A percentile compares a stretch with the other conserved stretches of the same genome.
Evolutionary conservation across 176 grass and related monocot species (phyloP).

Genomic region (Bromus sterilis): DNA sequence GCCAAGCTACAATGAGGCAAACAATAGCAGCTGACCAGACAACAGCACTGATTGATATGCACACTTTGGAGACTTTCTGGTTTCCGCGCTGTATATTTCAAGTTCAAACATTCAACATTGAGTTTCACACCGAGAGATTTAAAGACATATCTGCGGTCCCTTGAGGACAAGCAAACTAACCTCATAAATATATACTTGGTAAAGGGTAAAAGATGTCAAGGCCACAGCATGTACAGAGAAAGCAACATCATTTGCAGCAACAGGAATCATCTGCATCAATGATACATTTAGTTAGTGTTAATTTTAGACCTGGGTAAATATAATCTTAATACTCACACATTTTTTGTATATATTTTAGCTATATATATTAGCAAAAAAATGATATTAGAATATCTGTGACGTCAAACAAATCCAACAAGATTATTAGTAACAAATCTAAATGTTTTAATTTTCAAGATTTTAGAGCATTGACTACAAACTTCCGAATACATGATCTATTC

Average conservation of each 20-base stretch:
- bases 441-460: background rate
- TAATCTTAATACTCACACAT: background rate
- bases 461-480: background rate
- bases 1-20: constrained; percentile 67
- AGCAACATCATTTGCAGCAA: constrained; percentile 93
- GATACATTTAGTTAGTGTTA: background rate
- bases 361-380: background rate
- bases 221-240: constrained; percentile 91
- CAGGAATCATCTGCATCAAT: constrained; percentile 78
- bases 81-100: constrained; percentile 59
- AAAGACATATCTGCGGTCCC: background rate
- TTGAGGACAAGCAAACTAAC: constrained; percentile 40
- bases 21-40: constrained; percentile 59
- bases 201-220: constrained; percentile 85
- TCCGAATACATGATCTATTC: background rate
- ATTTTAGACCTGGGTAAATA: background rate
- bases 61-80: constrained; percentile 84
- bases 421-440: background rate
- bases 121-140: background rate
- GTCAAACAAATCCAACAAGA: background rate
- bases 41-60: constrained; percentile 53
- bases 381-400: background rate
- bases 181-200: constrained; percentile 93
- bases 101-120: constrained; percentile 18
- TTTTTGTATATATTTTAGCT: background rate